phyloP scores from a whole-genome alignment of 1,284 basidiomycete species.

The Tilletia walkeri region DNA sequence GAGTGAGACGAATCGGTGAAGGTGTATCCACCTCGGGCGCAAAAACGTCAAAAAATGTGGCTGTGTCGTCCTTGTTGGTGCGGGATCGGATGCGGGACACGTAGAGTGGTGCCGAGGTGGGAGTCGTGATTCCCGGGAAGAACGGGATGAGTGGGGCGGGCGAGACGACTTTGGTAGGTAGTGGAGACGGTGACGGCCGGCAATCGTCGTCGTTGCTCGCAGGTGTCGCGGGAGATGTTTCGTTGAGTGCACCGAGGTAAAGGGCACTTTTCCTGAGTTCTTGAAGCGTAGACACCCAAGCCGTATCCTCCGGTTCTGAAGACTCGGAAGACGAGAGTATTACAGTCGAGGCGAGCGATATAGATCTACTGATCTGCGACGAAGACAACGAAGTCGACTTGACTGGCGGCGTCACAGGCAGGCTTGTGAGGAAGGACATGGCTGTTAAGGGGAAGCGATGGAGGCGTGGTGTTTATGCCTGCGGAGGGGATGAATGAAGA shows the following conservation, averaged over 20 bases:
- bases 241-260: neutral
- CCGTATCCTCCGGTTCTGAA: neutral
- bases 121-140: neutral
- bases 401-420: neutral
- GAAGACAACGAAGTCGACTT: neutral
- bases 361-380: neutral
- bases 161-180: neutral
- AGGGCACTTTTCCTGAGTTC: too few relatives aligned
- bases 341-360: constrained; percentile 1
- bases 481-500: neutral
- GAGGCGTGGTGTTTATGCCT: constrained; percentile 75
- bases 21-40: constrained; percentile 2
- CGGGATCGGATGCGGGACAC: neutral
- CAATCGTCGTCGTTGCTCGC: neutral
- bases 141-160: neutral
- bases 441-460: too few relatives aligned
- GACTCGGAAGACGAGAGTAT: neutral
- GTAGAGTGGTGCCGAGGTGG: neutral
- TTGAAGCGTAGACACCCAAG: too few relatives aligned
- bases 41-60: constrained; percentile 4
- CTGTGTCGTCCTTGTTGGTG: neutral
- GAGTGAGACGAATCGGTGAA: constrained; percentile 5
- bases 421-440: neutral
- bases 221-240: neutral
- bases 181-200: too few relatives aligned